A percentile compares a stretch with the other conserved stretches of the same genome.
These are phyloP conservation scores for Ophiocordyceps robertsii DNA, from an alignment of 2,329 filamentous ascomycete species.

Conservation along the genomic window DNA sequence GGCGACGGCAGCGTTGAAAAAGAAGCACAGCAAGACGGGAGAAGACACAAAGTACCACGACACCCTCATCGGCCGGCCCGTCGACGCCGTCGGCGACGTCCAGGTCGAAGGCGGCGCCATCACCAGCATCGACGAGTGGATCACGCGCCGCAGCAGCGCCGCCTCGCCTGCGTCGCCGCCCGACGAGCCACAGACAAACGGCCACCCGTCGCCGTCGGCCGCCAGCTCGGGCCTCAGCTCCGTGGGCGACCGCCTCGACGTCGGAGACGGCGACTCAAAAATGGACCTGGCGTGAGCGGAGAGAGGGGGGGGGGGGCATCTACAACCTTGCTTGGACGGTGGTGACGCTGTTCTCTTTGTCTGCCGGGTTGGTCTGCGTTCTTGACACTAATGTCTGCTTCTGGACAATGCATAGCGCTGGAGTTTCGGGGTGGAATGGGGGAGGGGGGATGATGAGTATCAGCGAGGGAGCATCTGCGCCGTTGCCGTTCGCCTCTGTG, in stretches of 20 bases:
- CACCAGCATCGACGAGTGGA: constrained; percentile 23
- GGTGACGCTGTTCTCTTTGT: no score
- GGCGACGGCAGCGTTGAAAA: constrained; percentile 54
- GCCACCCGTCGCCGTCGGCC: constrained; percentile 24
- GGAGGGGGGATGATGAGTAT: background rate
- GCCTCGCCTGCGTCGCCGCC: background rate
- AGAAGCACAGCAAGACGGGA: constrained; percentile 80
- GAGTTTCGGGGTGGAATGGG: constrained; percentile 15
- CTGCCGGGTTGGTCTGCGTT: no score
- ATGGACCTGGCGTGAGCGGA: background rate
- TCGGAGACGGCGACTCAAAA: constrained; percentile 1
- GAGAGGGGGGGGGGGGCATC: background rate
- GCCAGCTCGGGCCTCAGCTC: constrained; percentile 45
- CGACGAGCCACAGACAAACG: background rate
- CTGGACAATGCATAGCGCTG: constrained; percentile 25
- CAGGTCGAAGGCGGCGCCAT: constrained; percentile 60
- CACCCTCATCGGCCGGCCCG: constrained; percentile 64
- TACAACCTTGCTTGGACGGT: no score
- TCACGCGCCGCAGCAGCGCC: constrained; percentile 14
- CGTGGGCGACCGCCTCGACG: constrained; percentile 32
- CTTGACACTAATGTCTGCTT: background rate
- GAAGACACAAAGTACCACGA: constrained; percentile 79
- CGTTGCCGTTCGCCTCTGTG: no score
- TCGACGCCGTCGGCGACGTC: constrained; percentile 53
- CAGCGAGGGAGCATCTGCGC: no score